phyloP scores from a whole-genome alignment of 768 basidiomycete genomes.

The Leucogyrophana mollusca region DNA sequence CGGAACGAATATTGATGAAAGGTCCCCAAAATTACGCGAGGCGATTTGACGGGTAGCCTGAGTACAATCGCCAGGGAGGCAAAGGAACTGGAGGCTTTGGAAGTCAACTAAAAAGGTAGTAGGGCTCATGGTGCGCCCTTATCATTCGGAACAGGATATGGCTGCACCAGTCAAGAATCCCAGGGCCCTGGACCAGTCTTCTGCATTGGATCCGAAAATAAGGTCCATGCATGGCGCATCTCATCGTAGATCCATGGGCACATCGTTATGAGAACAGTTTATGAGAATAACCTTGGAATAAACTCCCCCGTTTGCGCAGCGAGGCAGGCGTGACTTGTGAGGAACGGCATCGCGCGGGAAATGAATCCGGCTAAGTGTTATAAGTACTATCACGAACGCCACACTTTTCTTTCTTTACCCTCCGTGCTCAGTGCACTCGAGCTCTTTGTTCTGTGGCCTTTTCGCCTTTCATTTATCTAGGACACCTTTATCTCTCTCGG shows the following conservation, averaged over 20 bases:
- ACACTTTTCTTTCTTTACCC: constrained; percentile 15
- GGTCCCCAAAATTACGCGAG: constrained; percentile 30
- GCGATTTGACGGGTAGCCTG: constrained; percentile 18
- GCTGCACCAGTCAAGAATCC: constrained; percentile 11
- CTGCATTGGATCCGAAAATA: constrained; percentile 13
- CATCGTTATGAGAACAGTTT: constrained; percentile 18
- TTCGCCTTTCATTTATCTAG: constrained; percentile 11
- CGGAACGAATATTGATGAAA: constrained; percentile 6
- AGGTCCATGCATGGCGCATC: constrained; percentile 5
- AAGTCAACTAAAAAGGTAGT: constrained; percentile 17
- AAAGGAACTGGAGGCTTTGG: constrained; percentile 22
- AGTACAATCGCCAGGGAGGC: constrained; percentile 7
- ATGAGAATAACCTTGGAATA: constrained; percentile 13
- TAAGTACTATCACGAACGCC: constrained; percentile 12
- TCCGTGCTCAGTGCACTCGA: constrained; percentile 4
- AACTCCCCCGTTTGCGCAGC: constrained; percentile 6
- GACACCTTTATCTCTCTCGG: constrained; percentile 5
- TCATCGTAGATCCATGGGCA: constrained; percentile 11
- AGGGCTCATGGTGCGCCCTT: constrained; percentile 10
- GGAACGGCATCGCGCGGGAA: constrained; percentile 18
- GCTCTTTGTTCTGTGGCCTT: constrained; percentile 7
- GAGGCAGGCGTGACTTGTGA: constrained; percentile 2
- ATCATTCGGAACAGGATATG: constrained; percentile 12
- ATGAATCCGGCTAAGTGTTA: constrained; percentile 15
- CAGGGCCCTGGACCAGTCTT: constrained; percentile 2